Evolutionary conservation across 345 rosid species (phyloP).

Genomic region (Jatropha curcas): DNA sequence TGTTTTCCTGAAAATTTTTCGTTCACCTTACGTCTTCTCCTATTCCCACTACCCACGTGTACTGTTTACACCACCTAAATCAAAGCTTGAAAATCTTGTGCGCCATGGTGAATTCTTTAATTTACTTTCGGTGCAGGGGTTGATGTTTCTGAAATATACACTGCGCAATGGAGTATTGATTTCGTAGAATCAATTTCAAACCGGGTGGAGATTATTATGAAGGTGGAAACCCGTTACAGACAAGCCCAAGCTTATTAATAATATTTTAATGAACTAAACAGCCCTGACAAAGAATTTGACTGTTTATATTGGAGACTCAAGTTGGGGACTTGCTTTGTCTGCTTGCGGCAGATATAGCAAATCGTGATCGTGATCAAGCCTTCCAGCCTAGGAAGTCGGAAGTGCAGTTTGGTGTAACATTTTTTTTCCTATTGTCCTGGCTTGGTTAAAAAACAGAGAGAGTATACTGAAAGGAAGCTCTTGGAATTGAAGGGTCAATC

Average conservation of each 20-base stretch:
- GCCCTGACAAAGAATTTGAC: constrained; percentile 48
- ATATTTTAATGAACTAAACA: constrained; percentile 40
- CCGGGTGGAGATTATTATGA: constrained; percentile 69
- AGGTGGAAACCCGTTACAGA: too few relatives aligned
- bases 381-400: constrained; percentile 82
- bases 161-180: constrained; percentile 79
- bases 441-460: constrained; percentile 71
- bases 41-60: too few relatives aligned
- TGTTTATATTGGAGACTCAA: constrained; percentile 84
- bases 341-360: constrained; percentile 88
- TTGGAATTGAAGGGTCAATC: constrained; percentile 58
- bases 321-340: constrained; percentile 93
- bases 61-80: too few relatives aligned
- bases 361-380: constrained; percentile 81
- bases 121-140: constrained; percentile 48
- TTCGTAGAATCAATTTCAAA: constrained; percentile 69
- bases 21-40: too few relatives aligned
- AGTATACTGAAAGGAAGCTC: constrained; percentile 45
- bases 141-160: constrained; percentile 56
- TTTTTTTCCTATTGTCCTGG: constrained; percentile 78
- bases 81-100: too few relatives aligned
- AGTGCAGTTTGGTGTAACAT: constrained; percentile 82
- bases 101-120: neutral
- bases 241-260: constrained; percentile 60
- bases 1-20: too few relatives aligned